Percentiles rank a stretch among this genome's conserved stretches.
These are phyloP conservation scores for Nemania sp. DNA, from an alignment of 2,329 filamentous ascomycete species.

Conservation along the genomic window DNA sequence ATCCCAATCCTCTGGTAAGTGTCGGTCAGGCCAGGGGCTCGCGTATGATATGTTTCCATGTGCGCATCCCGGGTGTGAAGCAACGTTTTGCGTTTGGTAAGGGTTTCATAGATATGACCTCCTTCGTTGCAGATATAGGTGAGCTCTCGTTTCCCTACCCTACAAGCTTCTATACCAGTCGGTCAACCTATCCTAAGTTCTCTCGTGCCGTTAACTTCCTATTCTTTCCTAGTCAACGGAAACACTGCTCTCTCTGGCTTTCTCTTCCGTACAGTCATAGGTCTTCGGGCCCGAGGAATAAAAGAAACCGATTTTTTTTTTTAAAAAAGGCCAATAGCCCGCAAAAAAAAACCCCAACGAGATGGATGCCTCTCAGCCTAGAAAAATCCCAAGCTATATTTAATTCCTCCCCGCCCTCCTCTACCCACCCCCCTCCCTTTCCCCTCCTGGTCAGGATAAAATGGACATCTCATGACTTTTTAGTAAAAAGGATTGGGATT, in stretches of 20 bases:
- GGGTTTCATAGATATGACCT: too few species aligned
- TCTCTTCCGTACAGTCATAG: too few species aligned
- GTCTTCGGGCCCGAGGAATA: too few species aligned
- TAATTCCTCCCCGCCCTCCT: too few species aligned
- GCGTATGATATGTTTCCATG: background rate
- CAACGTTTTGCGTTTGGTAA: too few species aligned
- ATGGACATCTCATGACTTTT: background rate
- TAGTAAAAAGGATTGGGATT: background rate
- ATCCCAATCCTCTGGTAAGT: slow-evolving; percentile 6
- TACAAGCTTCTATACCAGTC: background rate
- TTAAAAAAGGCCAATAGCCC: too few species aligned
- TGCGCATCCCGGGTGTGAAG: background rate
- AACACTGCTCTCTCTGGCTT: too few species aligned
- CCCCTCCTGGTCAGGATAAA: background rate
- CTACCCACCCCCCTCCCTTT: background rate
- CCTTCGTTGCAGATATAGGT: background rate
- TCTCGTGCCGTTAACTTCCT: background rate
- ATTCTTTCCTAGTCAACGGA: too few species aligned
- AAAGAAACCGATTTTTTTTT: too few species aligned
- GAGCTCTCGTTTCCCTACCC: background rate
- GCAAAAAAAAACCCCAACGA: too few species aligned
- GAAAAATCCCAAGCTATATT: too few species aligned
- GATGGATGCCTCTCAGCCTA: too few species aligned
- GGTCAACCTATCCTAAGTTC: background rate
- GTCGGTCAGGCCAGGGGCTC: slow-evolving; percentile 16